phyloP scores from a whole-genome alignment of 1,284 basidiomycete genomes.

The Pterulicium gracile region DNA sequence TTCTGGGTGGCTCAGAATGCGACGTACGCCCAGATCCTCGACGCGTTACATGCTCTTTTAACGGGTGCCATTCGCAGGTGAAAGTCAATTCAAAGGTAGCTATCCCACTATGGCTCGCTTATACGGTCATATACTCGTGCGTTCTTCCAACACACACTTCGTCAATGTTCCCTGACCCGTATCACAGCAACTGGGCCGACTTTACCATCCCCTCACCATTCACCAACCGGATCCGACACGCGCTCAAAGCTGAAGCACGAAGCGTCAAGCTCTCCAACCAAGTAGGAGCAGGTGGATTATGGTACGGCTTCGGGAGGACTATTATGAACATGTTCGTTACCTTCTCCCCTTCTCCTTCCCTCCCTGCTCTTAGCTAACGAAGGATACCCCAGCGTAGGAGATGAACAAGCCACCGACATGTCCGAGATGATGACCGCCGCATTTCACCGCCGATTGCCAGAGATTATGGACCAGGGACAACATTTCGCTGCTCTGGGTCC shows the following conservation, averaged over 20 bases:
- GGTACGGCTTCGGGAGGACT: constrained; percentile 83
- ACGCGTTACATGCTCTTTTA: constrained; percentile 4
- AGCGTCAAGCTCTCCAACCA: constrained; percentile 72
- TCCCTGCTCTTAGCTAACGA: constrained; percentile 1
- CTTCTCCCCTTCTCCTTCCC: neutral
- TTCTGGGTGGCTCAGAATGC: constrained; percentile 73
- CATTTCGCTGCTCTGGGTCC: constrained; percentile 73
- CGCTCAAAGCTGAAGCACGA: constrained; percentile 74
- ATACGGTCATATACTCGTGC: constrained; percentile 74
- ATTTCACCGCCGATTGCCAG: constrained; percentile 67
- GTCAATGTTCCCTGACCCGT: constrained; percentile 6
- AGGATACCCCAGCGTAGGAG: constrained; percentile 44
- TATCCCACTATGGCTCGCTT: constrained; percentile 81
- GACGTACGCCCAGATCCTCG: constrained; percentile 41
- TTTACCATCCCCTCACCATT: constrained; percentile 76
- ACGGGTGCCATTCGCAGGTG: constrained; percentile 36
- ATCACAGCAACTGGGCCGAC: constrained; percentile 77
- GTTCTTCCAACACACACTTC: constrained; percentile 3
- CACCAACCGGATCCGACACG: constrained; percentile 65
- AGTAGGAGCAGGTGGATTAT: constrained; percentile 78
- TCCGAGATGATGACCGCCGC: constrained; percentile 63
- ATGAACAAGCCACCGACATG: constrained; percentile 57
- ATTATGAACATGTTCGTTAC: constrained; percentile 69
- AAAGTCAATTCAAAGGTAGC: constrained; percentile 62
- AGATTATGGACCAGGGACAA: constrained; percentile 83